phyloP scores from a whole-genome alignment of 129 eudicot genomes.

The Centrapalus pauciflorus region DNA sequence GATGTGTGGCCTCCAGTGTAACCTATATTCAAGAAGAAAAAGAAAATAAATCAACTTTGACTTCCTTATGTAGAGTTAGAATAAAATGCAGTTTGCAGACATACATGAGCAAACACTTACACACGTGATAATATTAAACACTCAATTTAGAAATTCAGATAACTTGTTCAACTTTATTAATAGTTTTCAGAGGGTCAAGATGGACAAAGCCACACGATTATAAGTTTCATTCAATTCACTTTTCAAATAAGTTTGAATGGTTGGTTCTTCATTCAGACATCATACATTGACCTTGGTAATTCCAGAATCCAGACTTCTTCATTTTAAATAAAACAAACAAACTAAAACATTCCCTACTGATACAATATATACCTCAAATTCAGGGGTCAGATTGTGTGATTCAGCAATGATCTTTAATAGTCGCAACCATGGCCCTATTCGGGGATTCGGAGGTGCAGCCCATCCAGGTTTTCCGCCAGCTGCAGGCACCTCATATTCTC shows the following conservation, averaged over 20 bases:
- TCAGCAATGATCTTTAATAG: constrained; percentile 65
- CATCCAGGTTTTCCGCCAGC: constrained; percentile 96
- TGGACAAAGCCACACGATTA: too few species aligned
- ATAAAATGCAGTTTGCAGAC: not conserved
- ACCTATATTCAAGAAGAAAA: constrained; percentile 47
- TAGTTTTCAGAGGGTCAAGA: too few species aligned
- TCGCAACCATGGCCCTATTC: constrained; percentile 87
- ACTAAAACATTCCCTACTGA: not conserved
- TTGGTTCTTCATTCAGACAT: too few species aligned
- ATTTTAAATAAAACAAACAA: too few species aligned
- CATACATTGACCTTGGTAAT: too few species aligned
- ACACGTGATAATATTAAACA: not conserved
- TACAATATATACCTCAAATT: constrained; percentile 66
- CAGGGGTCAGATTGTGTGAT: constrained; percentile 71
- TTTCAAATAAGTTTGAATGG: too few species aligned
- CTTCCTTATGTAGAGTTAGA: not conserved
- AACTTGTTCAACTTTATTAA: too few species aligned
- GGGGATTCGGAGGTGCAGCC: constrained; percentile 95
- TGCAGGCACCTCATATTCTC: constrained; percentile 70
- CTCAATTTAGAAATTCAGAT: too few species aligned
- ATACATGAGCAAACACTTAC: not conserved
- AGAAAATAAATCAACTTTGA: not conserved
- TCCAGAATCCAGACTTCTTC: too few species aligned
- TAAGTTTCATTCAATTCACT: too few species aligned
- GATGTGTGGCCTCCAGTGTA: constrained; percentile 97